Percentiles rank a stretch among this genome's conserved stretches.
Evolutionary conservation across 2,329 filamentous ascomycete species (phyloP).

Genomic region (Xylaria arbuscula): DNA sequence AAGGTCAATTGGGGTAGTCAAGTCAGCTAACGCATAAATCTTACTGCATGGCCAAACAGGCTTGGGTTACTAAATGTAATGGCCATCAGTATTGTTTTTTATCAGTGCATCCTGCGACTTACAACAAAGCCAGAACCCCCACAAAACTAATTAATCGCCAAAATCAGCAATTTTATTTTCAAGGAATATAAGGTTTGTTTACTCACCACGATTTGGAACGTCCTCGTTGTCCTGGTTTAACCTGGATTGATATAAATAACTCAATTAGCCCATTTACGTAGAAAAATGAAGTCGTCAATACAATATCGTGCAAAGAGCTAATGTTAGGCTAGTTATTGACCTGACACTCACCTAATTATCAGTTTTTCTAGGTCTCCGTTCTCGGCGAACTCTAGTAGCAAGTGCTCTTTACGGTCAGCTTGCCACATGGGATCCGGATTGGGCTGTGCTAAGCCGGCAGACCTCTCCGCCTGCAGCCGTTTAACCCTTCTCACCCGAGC

Average conservation of each 20-base stretch:
- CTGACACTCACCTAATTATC: background rate
- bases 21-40: background rate
- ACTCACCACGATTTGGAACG: background rate
- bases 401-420: background rate
- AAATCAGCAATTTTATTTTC: background rate
- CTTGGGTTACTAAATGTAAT: background rate
- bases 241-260: background rate
- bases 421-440: background rate
- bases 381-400: background rate
- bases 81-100: background rate
- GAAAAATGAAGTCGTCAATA: background rate
- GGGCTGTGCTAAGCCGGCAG: no score
- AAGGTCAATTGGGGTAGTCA: background rate
- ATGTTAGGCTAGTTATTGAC: background rate
- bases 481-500: background rate
- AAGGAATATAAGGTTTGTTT: background rate
- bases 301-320: background rate
- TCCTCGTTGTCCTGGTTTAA: background rate
- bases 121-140: background rate
- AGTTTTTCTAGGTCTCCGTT: background rate
- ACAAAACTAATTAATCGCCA: background rate
- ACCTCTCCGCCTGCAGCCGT: background rate
- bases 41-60: background rate
- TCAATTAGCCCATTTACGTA: background rate
- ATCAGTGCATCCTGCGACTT: background rate